Conservation (phyloP, 176 grass and related monocot species). For the Musa beccarii region DNA sequence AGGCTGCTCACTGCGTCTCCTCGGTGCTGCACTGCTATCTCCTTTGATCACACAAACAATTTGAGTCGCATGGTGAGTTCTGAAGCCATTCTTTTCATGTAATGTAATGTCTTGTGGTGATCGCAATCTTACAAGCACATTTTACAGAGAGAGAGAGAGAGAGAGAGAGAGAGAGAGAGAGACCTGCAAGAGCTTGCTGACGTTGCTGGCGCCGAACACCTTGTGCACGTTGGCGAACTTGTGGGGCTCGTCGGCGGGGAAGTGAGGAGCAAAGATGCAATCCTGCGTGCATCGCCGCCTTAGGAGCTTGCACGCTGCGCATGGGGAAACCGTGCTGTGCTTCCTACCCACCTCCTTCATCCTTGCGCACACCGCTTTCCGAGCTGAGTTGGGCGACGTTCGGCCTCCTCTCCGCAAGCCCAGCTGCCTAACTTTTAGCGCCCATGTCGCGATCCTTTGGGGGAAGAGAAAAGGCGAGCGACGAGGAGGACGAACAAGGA, state of each 20-base stretch:
- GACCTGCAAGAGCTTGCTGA: conserved; percentile 23
- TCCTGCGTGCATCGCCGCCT: conserved; percentile 11
- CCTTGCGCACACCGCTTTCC: background rate
- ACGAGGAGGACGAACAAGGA: background rate
- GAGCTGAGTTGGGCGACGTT: background rate
- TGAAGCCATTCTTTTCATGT: background rate
- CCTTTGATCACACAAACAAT: conserved; percentile 31
- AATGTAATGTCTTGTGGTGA: background rate
- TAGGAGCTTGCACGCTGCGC: conserved; percentile 3
- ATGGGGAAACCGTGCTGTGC: conserved; percentile 1
- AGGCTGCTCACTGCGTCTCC: conserved; percentile 91
- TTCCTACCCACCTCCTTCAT: background rate
- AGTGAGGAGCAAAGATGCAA: conserved; percentile 5
- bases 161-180: conserved; percentile 8
- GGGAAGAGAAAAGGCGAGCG: background rate
- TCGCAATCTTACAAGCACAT: background rate
- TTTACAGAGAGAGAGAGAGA: conserved; percentile 10
- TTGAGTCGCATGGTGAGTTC: too few relatives aligned
- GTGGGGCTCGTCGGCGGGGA: conserved; percentile 3
- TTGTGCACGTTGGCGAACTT: conserved; percentile 55
- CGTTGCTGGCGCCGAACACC: conserved; percentile 97
- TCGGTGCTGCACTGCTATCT: conserved; percentile 68
- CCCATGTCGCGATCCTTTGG: background rate
- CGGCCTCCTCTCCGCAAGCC: too few relatives aligned
- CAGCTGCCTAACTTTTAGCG: background rate